These are phyloP conservation scores for Tolypocladium ovalisporum DNA, from an alignment of 2,329 filamentous ascomycete genomes.

Conservation along the genomic window DNA sequence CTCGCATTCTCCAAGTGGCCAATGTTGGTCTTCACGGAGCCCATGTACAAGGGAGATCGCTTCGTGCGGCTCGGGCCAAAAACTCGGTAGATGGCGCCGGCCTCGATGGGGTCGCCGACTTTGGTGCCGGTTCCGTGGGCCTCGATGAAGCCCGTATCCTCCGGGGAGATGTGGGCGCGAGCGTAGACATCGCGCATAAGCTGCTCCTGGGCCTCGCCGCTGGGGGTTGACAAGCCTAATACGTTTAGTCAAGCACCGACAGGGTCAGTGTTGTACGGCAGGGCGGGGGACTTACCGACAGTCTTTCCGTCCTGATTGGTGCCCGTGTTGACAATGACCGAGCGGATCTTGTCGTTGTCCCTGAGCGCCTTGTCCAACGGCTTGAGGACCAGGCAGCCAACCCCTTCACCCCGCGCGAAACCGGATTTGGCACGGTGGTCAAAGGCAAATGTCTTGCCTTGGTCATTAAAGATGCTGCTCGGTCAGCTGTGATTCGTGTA, in stretches of 20 bases:
- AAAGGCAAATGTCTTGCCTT: slow-evolving; percentile 36
- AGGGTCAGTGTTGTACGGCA: not conserved
- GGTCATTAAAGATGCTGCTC: slow-evolving; percentile 30
- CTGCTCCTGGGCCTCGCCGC: slow-evolving; percentile 31
- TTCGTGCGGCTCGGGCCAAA: slow-evolving; percentile 27
- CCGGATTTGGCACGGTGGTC: slow-evolving; percentile 26
- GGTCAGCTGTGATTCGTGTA: not conserved
- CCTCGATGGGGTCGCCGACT: slow-evolving; percentile 46
- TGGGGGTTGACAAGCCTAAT: slow-evolving; percentile 47
- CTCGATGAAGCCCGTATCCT: slow-evolving; percentile 27
- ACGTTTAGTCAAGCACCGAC: not conserved
- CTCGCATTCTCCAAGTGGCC: slow-evolving; percentile 41
- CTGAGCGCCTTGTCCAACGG: slow-evolving; percentile 40
- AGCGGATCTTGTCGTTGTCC: slow-evolving; percentile 43
- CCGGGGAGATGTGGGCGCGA: slow-evolving; percentile 14
- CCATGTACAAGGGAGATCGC: slow-evolving; percentile 32
- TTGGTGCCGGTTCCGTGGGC: slow-evolving; percentile 46
- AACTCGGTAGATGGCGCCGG: slow-evolving; percentile 32
- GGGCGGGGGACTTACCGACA: slow-evolving; percentile 2
- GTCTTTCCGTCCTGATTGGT: slow-evolving; percentile 46
- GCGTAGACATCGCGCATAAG: slow-evolving; percentile 27
- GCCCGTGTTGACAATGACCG: slow-evolving; percentile 37
- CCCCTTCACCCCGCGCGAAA: slow-evolving; percentile 51
- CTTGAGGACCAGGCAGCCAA: slow-evolving; percentile 45
- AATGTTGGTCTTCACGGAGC: slow-evolving; percentile 39